phyloP scores from a whole-genome alignment of 306 rosid species.

The Prunus mira region DNA sequence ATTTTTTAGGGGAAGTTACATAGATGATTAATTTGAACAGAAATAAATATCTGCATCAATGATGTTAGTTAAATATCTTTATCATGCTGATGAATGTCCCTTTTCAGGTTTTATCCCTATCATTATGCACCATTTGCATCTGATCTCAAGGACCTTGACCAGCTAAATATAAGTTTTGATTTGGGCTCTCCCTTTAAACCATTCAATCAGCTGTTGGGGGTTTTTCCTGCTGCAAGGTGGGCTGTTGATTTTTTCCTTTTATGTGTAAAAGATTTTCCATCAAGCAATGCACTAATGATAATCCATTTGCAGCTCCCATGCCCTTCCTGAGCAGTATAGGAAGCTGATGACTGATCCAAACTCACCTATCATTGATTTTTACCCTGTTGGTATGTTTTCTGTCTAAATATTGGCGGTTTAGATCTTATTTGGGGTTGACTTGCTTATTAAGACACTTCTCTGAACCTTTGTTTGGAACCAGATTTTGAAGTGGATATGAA shows the following conservation, averaged over 20 bases:
- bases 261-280: background rate
- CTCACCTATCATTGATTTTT: conserved; percentile 90
- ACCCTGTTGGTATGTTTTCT: conserved; percentile 70
- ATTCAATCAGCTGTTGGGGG: conserved; percentile 94
- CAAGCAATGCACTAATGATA: conserved; percentile 13
- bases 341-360: conserved; percentile 77
- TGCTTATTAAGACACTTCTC: conserved; percentile 1
- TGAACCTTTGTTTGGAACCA: conserved; percentile 40
- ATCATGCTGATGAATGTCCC: background rate
- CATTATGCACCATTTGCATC: conserved; percentile 99
- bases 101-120: conserved; percentile 92
- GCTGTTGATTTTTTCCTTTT: conserved; percentile 4
- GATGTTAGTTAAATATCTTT: background rate
- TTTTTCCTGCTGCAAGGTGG: conserved; percentile 97
- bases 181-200: conserved; percentile 92
- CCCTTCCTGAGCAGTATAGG: conserved; percentile 83
- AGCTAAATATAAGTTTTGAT: conserved; percentile 58
- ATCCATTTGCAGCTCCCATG: conserved; percentile 73
- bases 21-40: background rate
- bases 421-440: background rate
- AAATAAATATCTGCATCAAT: background rate
- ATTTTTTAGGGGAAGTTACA: background rate
- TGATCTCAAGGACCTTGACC: conserved; percentile 77
- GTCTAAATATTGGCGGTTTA: background rate
- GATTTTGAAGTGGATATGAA: conserved; percentile 99